A percentile compares a stretch with the other conserved stretches of the same genome.
phyloP scores from a whole-genome alignment of 2,329 filamentous ascomycete species.

The Alternaria metachromatica region DNA sequence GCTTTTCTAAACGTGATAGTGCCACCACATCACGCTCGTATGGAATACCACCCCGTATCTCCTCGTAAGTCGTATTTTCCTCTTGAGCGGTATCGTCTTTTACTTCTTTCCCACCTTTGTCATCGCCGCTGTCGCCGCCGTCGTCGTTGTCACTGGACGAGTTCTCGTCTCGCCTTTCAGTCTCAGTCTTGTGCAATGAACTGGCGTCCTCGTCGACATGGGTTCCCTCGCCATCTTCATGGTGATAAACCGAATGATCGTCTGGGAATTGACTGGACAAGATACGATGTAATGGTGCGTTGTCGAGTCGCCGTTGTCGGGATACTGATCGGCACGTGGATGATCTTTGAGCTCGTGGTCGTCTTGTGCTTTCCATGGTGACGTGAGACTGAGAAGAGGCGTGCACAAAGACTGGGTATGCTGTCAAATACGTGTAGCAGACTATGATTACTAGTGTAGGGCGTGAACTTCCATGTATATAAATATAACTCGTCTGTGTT shows the following conservation, averaged over 20 bases:
- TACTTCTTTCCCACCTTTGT: conserved; percentile 14
- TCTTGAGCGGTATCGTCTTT: conserved; percentile 16
- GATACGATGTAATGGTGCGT: conserved; percentile 32
- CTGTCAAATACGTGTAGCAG: not conserved
- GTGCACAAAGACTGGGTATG: not conserved
- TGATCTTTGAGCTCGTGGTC: not conserved
- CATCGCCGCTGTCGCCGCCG: conserved; percentile 20
- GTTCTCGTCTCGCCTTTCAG: conserved; percentile 24
- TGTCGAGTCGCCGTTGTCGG: conserved; percentile 26
- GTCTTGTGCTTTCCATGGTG: conserved; percentile 4
- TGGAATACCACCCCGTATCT: conserved; percentile 37
- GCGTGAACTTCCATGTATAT: not conserved
- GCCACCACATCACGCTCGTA: conserved; percentile 43
- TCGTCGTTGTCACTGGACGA: conserved; percentile 12
- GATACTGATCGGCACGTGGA: conserved; percentile 35
- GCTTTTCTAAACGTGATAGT: conserved; percentile 29
- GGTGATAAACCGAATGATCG: conserved; percentile 45
- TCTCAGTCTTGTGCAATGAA: conserved; percentile 37
- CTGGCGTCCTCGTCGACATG: conserved; percentile 27
- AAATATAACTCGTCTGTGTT: not conserved
- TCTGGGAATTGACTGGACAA: conserved; percentile 42
- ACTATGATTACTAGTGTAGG: not conserved
- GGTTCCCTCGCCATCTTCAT: conserved; percentile 36
- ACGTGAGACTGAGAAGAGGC: not conserved
- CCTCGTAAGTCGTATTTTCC: conserved; percentile 29